Conservation (phyloP, 495 filamentous ascomycete genomes). For the Parathielavia hyrcaniae region DNA sequence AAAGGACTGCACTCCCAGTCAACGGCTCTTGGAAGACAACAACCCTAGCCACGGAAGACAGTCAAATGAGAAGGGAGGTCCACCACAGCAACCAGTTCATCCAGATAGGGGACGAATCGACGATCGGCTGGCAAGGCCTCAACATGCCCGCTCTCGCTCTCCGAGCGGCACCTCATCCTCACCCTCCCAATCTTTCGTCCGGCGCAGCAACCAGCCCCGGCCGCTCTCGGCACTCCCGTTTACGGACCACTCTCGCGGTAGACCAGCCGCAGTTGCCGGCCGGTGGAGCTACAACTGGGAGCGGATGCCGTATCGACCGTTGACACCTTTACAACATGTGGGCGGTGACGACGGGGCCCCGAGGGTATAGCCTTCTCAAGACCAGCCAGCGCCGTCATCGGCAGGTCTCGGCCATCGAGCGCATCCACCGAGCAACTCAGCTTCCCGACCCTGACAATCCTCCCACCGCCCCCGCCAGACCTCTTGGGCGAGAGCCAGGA, state of each 20-base stretch:
- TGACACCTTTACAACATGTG: neutral
- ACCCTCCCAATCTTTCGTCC: neutral
- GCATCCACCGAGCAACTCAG: neutral
- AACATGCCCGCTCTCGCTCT: neutral
- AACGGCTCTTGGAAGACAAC: too few species aligned
- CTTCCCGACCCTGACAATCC: conserved; percentile 2
- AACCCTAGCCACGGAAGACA: neutral
- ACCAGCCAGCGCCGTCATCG: conserved; percentile 10
- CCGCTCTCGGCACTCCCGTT: conserved; percentile 1
- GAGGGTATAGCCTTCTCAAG: neutral
- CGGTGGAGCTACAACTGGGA: conserved; percentile 17
- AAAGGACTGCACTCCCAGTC: too few species aligned
- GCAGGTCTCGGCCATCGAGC: neutral
- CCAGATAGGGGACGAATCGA: neutral
- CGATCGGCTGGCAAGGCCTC: neutral
- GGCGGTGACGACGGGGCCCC: neutral
- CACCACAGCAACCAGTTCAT: neutral
- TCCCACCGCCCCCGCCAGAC: neutral
- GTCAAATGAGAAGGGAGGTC: neutral
- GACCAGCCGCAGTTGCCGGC: conserved; percentile 5
- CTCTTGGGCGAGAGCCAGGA: neutral
- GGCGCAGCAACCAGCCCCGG: neutral
- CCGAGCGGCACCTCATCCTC: conserved; percentile 3
- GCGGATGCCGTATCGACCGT: conserved; percentile 11
- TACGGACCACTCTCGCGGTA: neutral